A percentile compares a stretch with the other conserved stretches of the same genome.
phyloP scores from a whole-genome alignment of 805 yeast genomes.

The Candida sakaeoensis region DNA sequence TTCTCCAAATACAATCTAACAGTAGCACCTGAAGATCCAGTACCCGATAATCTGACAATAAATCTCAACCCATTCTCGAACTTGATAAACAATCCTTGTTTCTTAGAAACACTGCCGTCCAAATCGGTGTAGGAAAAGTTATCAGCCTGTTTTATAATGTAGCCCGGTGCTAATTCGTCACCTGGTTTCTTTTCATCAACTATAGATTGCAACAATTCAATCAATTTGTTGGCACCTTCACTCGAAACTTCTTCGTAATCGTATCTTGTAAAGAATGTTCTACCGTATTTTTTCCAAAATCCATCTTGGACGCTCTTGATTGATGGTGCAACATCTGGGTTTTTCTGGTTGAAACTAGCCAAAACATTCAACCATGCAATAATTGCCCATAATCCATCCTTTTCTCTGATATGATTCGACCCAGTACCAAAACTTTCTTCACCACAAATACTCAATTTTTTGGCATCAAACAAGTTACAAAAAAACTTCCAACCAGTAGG shows the following conservation, averaged over 20 bases:
- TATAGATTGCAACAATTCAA: slow-evolving; percentile 40
- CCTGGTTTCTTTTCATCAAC: slow-evolving; percentile 42
- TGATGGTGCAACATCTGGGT: slow-evolving; percentile 52
- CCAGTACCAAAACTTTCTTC: slow-evolving; percentile 99
- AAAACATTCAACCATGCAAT: slow-evolving; percentile 95
- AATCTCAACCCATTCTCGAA: slow-evolving; percentile 79
- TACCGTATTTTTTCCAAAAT: slow-evolving; percentile 90
- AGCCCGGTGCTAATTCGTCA: slow-evolving; percentile 42
- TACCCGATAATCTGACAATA: slow-evolving; percentile 89
- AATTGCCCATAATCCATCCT: slow-evolving; percentile 97
- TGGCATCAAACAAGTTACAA: slow-evolving; percentile 91
- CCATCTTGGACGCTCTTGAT: slow-evolving; percentile 75
- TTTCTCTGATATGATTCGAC: slow-evolving; percentile 93
- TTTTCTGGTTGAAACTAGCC: slow-evolving; percentile 67
- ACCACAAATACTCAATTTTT: slow-evolving; percentile 93
- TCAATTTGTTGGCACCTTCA: slow-evolving; percentile 70
- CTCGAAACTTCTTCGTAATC: slow-evolving; percentile 83
- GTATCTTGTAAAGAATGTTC: slow-evolving; percentile 95
- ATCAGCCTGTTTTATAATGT: slow-evolving; percentile 68
- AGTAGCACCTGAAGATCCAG: slow-evolving; percentile 98
- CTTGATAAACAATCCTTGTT: slow-evolving; percentile 88
- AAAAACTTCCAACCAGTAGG: slow-evolving; percentile 99
- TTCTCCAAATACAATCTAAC: slow-evolving; percentile 88
- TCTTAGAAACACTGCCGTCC: slow-evolving; percentile 83
- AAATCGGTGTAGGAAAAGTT: slow-evolving; percentile 91